Base-by-base conservation (phyloP, 2,329 filamentous ascomycete species). In the Gaeumannomyces tritici region DNA sequence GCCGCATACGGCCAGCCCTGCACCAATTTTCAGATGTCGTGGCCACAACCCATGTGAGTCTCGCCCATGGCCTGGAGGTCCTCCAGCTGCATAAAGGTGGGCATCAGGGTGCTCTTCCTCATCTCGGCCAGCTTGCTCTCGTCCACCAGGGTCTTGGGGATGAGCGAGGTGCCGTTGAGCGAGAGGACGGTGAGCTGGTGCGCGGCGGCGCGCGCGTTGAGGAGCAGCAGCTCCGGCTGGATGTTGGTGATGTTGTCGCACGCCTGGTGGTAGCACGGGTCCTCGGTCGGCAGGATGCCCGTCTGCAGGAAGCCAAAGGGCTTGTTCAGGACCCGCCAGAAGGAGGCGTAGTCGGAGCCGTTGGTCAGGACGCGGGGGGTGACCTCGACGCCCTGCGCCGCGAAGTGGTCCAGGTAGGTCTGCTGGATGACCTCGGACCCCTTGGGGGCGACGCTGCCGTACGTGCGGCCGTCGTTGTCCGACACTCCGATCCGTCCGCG, bases 341-440 rank as follows among this genome's bases (percentile, higher is more conserved):
- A 76, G 7, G 81, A 84, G 51, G 87, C 88, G 68, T 93, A 93
- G 73, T 95, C 90, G 65, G 87, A 90, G 63, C 90, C 85, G 35
- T 83, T 81, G 0, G 83, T 83, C 64, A 80, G 84, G 65, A 79
- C 77, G 55, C 77, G 79, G 79, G 66, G 86, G 83, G 9, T 78
- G 77, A 67, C 67, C 28, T 67, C 62, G 61, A 64, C 65, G 71
- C 55, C 31, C 57, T 62, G 55, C 27, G 55, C n/a, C 13, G 54
- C 57, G 54, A 78, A 83, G 72, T 77, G 84, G 21, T 78, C 72
- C 64, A 80, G 74, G 69, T 84, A 84, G 55, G 82, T 71, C 55
- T 74, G 68, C 70, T 83, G 82, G 15, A 80, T 80, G 65, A 84
- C 75, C 1, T 77, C 83, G n/a, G 82, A 85, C 0, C 85, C 73